Conservation (phyloP, 2,329 filamentous ascomycete genomes). For the Calonectria pseudoturangicola region DNA sequence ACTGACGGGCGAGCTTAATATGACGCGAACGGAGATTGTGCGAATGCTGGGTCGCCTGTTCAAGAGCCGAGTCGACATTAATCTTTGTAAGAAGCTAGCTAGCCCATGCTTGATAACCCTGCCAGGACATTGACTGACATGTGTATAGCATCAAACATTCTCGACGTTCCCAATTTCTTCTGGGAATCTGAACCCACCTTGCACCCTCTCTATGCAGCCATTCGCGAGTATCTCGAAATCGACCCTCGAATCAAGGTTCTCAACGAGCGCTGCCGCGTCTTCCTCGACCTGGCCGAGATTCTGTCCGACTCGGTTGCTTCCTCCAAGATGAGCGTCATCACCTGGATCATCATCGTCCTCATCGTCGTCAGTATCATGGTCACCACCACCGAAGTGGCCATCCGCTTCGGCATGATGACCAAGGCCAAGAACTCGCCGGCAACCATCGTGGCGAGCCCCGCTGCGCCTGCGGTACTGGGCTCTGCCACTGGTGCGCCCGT, state of each 20-base stretch:
- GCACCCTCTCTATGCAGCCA: conserved; percentile 93
- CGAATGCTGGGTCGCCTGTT: conserved; percentile 93
- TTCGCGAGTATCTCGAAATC: conserved; percentile 98
- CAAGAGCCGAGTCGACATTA: conserved; percentile 96
- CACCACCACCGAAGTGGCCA: conserved; percentile 90
- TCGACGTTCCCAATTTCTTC: conserved; percentile 97
- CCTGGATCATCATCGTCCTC: conserved; percentile 97
- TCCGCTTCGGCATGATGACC: conserved; percentile 86
- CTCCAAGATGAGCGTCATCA: conserved; percentile 95
- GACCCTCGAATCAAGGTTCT: conserved; percentile 96
- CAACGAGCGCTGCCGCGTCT: conserved; percentile 97
- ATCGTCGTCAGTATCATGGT: conserved; percentile 94
- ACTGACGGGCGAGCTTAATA: conserved; percentile 90
- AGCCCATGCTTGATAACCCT: neutral
- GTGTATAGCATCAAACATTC: conserved; percentile 87
- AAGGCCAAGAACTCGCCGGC: conserved; percentile 48
- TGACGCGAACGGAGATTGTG: conserved; percentile 94
- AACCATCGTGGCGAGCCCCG: conserved; percentile 36
- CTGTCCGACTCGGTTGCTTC: conserved; percentile 94
- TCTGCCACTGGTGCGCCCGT: conserved; percentile 33
- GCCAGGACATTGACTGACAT: conserved; percentile 45
- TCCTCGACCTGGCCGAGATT: conserved; percentile 96
- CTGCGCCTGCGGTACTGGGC: conserved; percentile 46
- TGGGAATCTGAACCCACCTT: conserved; percentile 98
- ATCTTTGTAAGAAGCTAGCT: conserved; percentile 83